A percentile compares a stretch with the other conserved stretches of the same genome.
These are phyloP conservation scores for Colletotrichum sp. DNA, from an alignment of 2,329 filamentous ascomycete species.

Conservation along the genomic window DNA sequence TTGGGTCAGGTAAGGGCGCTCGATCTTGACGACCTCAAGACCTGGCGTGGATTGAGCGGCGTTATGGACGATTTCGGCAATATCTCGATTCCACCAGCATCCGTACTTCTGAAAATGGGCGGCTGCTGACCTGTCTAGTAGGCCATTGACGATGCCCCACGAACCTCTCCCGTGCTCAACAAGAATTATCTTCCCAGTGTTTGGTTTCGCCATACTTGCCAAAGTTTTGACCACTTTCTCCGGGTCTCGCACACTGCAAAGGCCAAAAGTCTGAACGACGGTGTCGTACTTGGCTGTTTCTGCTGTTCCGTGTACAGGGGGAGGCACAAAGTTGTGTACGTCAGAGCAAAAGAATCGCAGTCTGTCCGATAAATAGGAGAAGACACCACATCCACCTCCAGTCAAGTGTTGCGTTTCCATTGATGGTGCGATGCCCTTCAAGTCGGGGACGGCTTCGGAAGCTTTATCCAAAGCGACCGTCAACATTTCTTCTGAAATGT, in stretches of 20 bases:
- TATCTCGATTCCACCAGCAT: constrained; percentile 73
- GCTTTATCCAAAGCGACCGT: constrained; percentile 60
- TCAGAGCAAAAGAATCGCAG: constrained; percentile 55
- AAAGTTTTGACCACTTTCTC: constrained; percentile 57
- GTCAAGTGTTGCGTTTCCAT: neutral
- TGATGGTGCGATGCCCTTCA: constrained; percentile 30
- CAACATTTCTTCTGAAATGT: constrained; percentile 65
- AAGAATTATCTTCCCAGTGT: constrained; percentile 62
- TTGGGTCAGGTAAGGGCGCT: constrained; percentile 56
- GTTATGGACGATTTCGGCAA: constrained; percentile 57
- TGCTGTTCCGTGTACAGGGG: constrained; percentile 25
- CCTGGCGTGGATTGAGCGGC: constrained; percentile 53
- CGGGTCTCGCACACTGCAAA: constrained; percentile 66
- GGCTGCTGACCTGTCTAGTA: constrained; percentile 59
- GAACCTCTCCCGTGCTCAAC: constrained; percentile 66
- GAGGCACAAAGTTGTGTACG: constrained; percentile 47
- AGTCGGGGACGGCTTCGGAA: constrained; percentile 42
- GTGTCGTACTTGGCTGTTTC: constrained; percentile 31
- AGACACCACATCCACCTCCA: neutral
- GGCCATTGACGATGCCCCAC: constrained; percentile 57
- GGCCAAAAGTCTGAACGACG: constrained; percentile 57
- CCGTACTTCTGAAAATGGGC: constrained; percentile 64
- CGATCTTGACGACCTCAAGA: constrained; percentile 59
- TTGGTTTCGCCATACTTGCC: constrained; percentile 54
- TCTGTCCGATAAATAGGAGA: constrained; percentile 41